Base-by-base conservation (phyloP, 805 yeast genomes). In the Pichia kluyveri region DNA sequence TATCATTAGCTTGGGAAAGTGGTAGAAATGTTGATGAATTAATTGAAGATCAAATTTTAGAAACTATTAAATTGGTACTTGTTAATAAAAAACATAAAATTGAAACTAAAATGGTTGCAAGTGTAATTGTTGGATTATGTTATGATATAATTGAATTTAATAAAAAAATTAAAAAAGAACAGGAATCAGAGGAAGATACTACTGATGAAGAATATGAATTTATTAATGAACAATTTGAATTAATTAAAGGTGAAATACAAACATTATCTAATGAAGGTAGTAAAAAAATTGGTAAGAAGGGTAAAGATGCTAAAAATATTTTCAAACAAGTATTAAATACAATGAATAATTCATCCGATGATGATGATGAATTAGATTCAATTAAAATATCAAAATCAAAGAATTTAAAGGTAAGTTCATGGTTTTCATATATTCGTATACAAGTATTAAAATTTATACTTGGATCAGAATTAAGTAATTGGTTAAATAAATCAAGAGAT, bases 281-380 rank as follows among this genome's bases (percentile, higher is more conserved):
- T 6, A 80, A 80, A 49, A 76, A 71, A 45, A 59, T 80, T 4
- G 75, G 82, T 28, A 83, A 83, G 54, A 79, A 76, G 57, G 86
- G 80, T 51, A 82, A 79, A 50, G 79, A 75, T 38, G 69, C 77
- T 27, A 77, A 78, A 51, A 75, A 86, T 1, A 69, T 82, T 1
- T 79, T 81, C 60, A 69, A 81, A 57, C 83, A 82, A 50, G 77
- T 80, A 18, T 60, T 73, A 39, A 63, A 63, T 32, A 32, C 37
- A 7, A 32, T 32, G 15, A 12, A 32, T 32, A 15, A 15, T 11
- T 19, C 23, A 19, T 19, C 23, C 23, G 37, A 32, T 14, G 41
- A 26, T 39, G 18, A 27, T 32, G 19, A 34, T 10, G 50, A 50
- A 11, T 39, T 51, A 8, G 53, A 50, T 28, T 32, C 37, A 14